A percentile compares a stretch with the other conserved stretches of the same genome.
These are phyloP conservation scores for Dryas octopetala DNA, from an alignment of 306 rosid species.

Conservation along the genomic window DNA sequence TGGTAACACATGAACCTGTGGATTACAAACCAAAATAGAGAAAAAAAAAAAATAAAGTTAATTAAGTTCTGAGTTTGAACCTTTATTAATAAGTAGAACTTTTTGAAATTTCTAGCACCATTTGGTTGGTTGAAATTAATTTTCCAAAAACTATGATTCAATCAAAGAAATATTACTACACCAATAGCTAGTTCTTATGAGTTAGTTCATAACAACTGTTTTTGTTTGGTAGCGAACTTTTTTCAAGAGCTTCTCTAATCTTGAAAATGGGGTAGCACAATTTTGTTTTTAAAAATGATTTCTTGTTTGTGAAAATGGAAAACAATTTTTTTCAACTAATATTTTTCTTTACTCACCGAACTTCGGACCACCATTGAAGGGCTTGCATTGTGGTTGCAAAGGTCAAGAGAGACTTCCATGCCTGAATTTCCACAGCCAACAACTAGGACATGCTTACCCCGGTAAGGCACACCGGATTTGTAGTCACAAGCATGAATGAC, in stretches of 20 bases:
- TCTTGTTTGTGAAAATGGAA: no score
- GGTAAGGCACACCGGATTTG: constrained; percentile 57
- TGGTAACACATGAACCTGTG: constrained; percentile 81
- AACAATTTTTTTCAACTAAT: no score
- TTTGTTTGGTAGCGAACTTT: no score
- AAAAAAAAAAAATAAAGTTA: background rate
- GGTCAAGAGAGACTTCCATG: constrained; percentile 96
- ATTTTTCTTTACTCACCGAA: constrained; percentile 58
- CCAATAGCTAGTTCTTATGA: no score
- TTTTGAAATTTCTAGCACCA: no score
- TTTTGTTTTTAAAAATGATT: no score
- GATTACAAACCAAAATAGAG: background rate
- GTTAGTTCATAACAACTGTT: no score
- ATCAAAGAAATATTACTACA: no score
- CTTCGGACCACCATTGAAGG: constrained; percentile 90
- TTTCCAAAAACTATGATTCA: no score
- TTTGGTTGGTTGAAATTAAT: no score
- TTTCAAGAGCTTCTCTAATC: no score
- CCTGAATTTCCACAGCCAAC: constrained; percentile 97
- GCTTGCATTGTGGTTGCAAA: constrained; percentile 66
- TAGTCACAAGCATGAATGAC: constrained; percentile 86
- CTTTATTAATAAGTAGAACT: background rate
- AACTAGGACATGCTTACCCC: constrained; percentile 62
- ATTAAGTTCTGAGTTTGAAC: background rate
- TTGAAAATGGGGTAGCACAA: no score